Evolutionary conservation across 768 basidiomycete genomes (phyloP), one percentile per base, ranked within the genome.

Genomic region (Amanita rimosa): DNA sequence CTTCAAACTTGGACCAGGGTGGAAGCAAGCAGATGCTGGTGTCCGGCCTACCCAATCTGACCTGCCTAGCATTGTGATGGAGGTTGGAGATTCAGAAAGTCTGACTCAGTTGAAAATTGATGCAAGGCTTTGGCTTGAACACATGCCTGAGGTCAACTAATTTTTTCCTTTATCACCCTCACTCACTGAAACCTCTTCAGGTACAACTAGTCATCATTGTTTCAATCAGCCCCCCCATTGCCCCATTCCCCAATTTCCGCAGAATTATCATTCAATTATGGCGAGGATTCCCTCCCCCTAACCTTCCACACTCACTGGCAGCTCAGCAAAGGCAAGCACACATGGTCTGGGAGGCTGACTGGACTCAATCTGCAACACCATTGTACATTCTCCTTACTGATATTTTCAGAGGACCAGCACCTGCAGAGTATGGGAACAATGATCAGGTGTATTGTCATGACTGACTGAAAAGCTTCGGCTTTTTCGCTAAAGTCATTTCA

Each of bases 71-170:
- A 40, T 55, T 51, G 27, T 55, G 17, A 37, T 57, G 43, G 55
- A 57, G 43, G 55, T 54, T 53, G 55, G 55, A 7, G 17, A 48
- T 46, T 57, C 54, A 41, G 55, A 50, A 41, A 57, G 54, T 45
- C 34, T 53, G 16, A 41, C 43, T 34, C 56, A 57, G 26, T 49
- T 57, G n/a, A 46, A 48, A 46, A 51, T 49, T 46, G 55, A 57
- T 54, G 55, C 53, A 17, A 51, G 40, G 31, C 43, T 26, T 55
- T 53, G 56, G 54, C n/a, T 57, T 43, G 54, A 55, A 49, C 46
- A 55, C 21, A 53, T 49, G 49, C 54, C 46, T 31, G 50, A 55
- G 41, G 54, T 53, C 42, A 57, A 49, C 46, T 24, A 33, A 49
- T 44, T 48, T 38, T 14, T 46, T 44, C 46, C 26, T 49, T 52